Evolutionary conservation across 2,329 filamentous ascomycete genomes (phyloP).

Genomic region (Cordyceps militaris): DNA sequence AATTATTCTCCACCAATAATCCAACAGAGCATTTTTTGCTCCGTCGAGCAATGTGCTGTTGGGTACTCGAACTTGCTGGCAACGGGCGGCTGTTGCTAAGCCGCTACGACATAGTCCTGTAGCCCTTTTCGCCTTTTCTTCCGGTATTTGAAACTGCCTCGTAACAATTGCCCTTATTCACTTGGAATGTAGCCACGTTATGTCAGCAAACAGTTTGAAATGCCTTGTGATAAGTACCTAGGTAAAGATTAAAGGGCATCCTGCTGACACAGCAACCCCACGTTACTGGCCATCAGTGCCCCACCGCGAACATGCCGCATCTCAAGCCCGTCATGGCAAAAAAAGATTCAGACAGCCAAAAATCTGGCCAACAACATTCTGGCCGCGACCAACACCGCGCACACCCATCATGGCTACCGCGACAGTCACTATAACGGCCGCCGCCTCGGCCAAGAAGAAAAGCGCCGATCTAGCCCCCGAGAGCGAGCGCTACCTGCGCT

Average conservation of each 20-base stretch:
- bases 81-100: too few species aligned
- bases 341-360: not conserved
- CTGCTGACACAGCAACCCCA: not conserved
- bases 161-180: too few species aligned
- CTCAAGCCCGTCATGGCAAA: not conserved
- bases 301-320: not conserved
- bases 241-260: not conserved
- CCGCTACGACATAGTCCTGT: too few species aligned
- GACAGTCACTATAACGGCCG: slow-evolving; percentile 58
- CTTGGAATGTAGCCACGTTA: too few species aligned
- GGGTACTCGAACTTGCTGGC: too few species aligned
- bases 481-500: slow-evolving; percentile 88
- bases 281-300: slow-evolving; percentile 1
- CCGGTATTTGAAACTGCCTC: too few species aligned
- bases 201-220: too few species aligned
- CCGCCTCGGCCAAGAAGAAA: slow-evolving; percentile 57
- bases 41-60: too few species aligned
- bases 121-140: too few species aligned
- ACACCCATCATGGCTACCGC: slow-evolving; percentile 32
- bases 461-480: slow-evolving; percentile 74
- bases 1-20: too few species aligned
- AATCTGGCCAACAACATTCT: not conserved
- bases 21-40: too few species aligned
- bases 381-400: not conserved
- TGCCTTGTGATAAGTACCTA: too few species aligned